A percentile compares a stretch with the other conserved stretches of the same genome.
phyloP scores from a whole-genome alignment of 2,329 filamentous ascomycete genomes.

The Neoscytalidium dimidiatum region DNA sequence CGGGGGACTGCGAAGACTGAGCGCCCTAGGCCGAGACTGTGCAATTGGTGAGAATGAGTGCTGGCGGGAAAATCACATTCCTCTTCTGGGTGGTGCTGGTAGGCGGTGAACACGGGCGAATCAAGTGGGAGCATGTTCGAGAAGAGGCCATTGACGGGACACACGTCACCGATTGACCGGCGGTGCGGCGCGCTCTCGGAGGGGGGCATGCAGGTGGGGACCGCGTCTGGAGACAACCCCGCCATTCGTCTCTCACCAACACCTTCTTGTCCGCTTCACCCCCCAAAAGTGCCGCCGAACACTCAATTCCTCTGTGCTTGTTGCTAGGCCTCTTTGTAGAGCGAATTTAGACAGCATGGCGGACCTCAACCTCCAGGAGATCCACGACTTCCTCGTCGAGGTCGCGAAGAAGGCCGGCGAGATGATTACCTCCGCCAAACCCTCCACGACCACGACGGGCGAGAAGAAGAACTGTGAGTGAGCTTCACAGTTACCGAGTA shows the following conservation, averaged over 20 bases:
- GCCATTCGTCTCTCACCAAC: neutral
- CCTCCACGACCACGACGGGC: conserved; percentile 42
- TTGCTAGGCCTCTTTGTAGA: neutral
- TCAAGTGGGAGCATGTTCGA: neutral
- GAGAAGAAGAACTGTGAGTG: conserved; percentile 51
- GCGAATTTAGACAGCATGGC: conserved; percentile 14
- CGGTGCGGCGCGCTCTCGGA: conserved; percentile 9
- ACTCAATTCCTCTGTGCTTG: neutral
- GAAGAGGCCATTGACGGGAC: neutral
- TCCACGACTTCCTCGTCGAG: conserved; percentile 51
- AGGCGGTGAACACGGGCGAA: neutral
- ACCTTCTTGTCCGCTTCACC: neutral
- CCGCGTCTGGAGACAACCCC: conserved; percentile 19
- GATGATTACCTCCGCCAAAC: conserved; percentile 49
- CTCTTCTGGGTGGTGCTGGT: too few relatives aligned
- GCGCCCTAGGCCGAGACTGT: too few relatives aligned
- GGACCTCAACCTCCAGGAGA: conserved; percentile 46
- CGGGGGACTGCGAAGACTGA: neutral
- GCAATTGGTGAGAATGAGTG: too few relatives aligned
- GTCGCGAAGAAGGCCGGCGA: conserved; percentile 49
- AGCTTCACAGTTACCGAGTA: neutral
- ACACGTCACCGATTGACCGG: conserved; percentile 5
- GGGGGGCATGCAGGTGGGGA: conserved; percentile 13
- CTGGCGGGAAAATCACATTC: too few relatives aligned
- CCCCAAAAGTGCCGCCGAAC: neutral